These are phyloP conservation scores for Andalucia godoyi DNA, from an alignment of 78 protist genomes.

Conservation along the genomic window DNA sequence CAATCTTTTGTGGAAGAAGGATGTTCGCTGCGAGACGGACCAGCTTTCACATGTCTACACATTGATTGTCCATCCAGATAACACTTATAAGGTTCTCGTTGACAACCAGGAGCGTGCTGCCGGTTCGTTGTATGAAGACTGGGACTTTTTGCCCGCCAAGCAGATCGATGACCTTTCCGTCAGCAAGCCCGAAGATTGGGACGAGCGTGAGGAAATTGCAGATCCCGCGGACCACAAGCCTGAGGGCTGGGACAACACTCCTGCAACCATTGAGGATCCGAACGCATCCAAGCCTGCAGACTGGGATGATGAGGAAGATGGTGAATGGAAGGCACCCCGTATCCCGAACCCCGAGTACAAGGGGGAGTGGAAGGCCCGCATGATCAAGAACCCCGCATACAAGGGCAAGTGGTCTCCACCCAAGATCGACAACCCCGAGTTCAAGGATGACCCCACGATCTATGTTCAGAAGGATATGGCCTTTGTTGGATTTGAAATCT, in stretches of 20 bases:
- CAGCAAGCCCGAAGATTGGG: conserved; percentile 93
- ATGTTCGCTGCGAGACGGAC: conserved; percentile 48
- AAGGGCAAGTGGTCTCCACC: conserved; percentile 89
- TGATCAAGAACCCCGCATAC: conserved; percentile 88
- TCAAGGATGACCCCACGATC: conserved; percentile 49
- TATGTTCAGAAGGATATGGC: conserved; percentile 27
- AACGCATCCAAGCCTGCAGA: conserved; percentile 85
- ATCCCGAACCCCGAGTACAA: conserved; percentile 90
- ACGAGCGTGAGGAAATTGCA: conserved; percentile 68
- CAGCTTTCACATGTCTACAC: conserved; percentile 94
- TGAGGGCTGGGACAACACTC: conserved; percentile 27
- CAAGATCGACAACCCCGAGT: conserved; percentile 78
- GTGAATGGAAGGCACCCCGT: conserved; percentile 96
- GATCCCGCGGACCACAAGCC: conserved; percentile 71
- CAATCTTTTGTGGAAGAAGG: conserved; percentile 62
- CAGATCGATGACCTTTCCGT: conserved; percentile 79
- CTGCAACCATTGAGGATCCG: conserved; percentile 47
- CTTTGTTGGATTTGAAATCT: conserved; percentile 79
- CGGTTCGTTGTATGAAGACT: conserved; percentile 80
- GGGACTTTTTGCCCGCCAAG: conserved; percentile 69
- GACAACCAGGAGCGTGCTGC: conserved; percentile 65
- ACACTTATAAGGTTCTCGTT: conserved; percentile 79
- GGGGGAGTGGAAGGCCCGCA: conserved; percentile 50
- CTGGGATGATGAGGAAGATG: conserved; percentile 98
- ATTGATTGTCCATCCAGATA: conserved; percentile 80